A percentile compares a stretch with the other conserved stretches of the same genome.
These are phyloP conservation scores for Calophaca sinica DNA, from an alignment of 306 rosid genomes.

Conservation along the genomic window DNA sequence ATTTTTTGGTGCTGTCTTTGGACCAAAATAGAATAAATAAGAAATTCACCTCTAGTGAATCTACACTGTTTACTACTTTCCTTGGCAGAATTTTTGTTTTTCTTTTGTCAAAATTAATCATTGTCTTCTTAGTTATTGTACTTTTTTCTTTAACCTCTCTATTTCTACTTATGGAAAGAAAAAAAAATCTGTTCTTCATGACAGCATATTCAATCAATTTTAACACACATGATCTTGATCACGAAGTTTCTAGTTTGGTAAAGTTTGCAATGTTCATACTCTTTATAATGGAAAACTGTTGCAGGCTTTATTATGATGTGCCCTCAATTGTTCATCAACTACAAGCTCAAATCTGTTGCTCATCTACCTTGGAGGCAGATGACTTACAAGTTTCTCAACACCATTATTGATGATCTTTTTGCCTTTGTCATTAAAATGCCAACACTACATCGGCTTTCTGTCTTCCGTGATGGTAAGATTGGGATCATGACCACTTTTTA, in stretches of 20 bases:
- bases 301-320: conserved; percentile 99
- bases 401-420: conserved; percentile 96
- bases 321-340: conserved; percentile 96
- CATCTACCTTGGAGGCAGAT: conserved; percentile 99
- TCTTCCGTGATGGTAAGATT: conserved; percentile 96
- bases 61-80: neutral
- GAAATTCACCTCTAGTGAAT: conserved; percentile 12
- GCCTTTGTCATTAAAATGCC: conserved; percentile 99
- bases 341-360: conserved; percentile 98
- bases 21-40: conserved; percentile 6
- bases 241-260: conserved; percentile 15
- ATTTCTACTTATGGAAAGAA: neutral
- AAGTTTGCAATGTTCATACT: conserved; percentile 31
- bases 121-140: neutral
- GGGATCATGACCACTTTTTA: conserved; percentile 24
- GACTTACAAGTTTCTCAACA: conserved; percentile 99
- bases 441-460: conserved; percentile 90
- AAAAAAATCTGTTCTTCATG: neutral
- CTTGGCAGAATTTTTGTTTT: conserved; percentile 7
- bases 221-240: conserved; percentile 7
- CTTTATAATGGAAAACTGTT: conserved; percentile 38
- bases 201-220: neutral
- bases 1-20: neutral
- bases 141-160: neutral
- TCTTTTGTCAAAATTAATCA: neutral